phyloP scores from a whole-genome alignment of 768 basidiomycete species.

The Lactarius trivialis region DNA sequence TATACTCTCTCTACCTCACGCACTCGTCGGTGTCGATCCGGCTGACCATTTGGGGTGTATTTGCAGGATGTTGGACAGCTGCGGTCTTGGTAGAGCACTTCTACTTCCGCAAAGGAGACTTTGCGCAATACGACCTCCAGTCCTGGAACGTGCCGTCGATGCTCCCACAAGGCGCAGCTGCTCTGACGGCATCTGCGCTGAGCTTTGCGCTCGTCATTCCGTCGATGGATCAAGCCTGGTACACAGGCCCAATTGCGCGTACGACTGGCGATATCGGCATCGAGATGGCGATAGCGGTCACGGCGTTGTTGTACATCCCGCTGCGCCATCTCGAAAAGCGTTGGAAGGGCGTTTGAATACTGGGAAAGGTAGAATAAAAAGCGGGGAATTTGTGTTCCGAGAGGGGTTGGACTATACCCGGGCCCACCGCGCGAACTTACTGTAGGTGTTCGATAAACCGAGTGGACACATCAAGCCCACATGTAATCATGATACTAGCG shows the following conservation, averaged over 20 bases:
- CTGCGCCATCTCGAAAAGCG: conserved; percentile 37
- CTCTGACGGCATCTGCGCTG: conserved; percentile 43
- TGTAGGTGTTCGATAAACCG: too few species aligned
- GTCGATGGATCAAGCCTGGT: conserved; percentile 68
- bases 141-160: conserved; percentile 48
- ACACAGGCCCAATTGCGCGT: conserved; percentile 58
- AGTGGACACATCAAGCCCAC: too few species aligned
- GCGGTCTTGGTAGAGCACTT: conserved; percentile 63
- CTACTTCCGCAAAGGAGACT: conserved; percentile 49
- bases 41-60: conserved; percentile 48
- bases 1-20: not conserved
- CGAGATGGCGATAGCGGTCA: conserved; percentile 47
- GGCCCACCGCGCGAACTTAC: too few species aligned
- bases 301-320: conserved; percentile 45
- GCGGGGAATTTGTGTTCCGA: not conserved
- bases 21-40: conserved; percentile 9
- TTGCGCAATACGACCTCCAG: conserved; percentile 41
- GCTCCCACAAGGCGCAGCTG: conserved; percentile 60
- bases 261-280: conserved; percentile 68
- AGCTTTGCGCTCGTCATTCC: conserved; percentile 55
- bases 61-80: conserved; percentile 40
- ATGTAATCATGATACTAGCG: too few species aligned
- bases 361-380: not conserved
- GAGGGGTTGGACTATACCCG: not conserved
- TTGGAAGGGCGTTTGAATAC: conserved; percentile 2